Base-by-base conservation (phyloP, 2,329 filamentous ascomycete genomes). In the Dactylellina cionopaga region DNA sequence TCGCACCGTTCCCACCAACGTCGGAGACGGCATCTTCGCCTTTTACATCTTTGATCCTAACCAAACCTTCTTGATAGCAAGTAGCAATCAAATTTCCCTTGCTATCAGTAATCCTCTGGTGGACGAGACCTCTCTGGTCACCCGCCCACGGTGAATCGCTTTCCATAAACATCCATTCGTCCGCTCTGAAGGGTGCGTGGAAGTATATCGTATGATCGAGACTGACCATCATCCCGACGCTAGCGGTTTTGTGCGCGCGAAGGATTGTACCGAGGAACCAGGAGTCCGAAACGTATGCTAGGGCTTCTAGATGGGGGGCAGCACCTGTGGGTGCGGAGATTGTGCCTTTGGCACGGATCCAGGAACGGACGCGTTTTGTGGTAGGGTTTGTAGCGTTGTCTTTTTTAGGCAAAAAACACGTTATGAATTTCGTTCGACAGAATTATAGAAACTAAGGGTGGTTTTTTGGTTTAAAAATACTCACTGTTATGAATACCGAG, bases 251-350 rank as follows among this genome's bases (percentile, higher is more conserved):
- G 70, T 85, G 83, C 59, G 85, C 77, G 29, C 92, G 87, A 25
- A 89, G 84, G 5, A 97, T 87, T 1, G 93, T 97, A 37, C 91
- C 93, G 80, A 98, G 93, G 81, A 99, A 98, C 82, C 91, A 95
- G 78, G 87, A 90, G 81, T 98, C 94, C 24, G 89, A 92, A 83
- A 98, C 91, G 82, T 98, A 99, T 22, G 94, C 94, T 74, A 99
- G 84, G 6, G 95, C 95, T 35, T 87, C 90, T 33, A 97, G 83
- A 79, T 98, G 93, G 9, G 92, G 92, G 77, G 90, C 86, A 75
- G 89, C 87, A 0, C 92, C 92, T 17, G 91, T 92, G 2, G 84
- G 84, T 0, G 86, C 84, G 41, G 89, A 90, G 77, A 98, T 95
- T 65, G 81, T 84, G 29, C 92, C 92, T 54, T 89, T 83, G 7